A percentile compares a stretch with the other conserved stretches of the same genome.
phyloP scores from a whole-genome alignment of 441 rosid genomes.

The Codiaeum variegatum region DNA sequence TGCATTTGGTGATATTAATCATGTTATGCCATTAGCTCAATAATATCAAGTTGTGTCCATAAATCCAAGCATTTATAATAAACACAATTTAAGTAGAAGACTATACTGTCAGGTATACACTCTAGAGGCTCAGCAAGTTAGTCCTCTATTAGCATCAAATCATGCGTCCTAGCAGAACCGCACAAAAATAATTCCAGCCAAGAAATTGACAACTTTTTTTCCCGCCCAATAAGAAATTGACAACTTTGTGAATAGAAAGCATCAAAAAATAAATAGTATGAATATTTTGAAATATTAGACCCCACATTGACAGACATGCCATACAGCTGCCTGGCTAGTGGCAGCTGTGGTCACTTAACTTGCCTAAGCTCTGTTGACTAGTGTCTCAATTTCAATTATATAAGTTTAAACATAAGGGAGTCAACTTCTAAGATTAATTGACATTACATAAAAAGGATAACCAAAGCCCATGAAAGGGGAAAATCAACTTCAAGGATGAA shows the following conservation, averaged over 20 bases:
- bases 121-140: conserved; percentile 2
- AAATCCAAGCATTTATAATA: background rate
- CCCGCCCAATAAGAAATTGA: too few relatives aligned
- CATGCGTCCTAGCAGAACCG: background rate
- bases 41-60: background rate
- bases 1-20: conserved; percentile 4
- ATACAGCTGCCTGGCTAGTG: background rate
- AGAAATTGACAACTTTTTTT: too few relatives aligned
- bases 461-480: background rate
- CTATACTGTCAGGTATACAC: background rate
- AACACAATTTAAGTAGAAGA: background rate
- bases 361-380: background rate
- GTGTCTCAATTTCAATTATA: background rate
- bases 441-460: background rate
- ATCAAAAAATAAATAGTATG: background rate
- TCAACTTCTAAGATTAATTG: conserved; percentile 3
- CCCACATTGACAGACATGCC: background rate
- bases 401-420: conserved; percentile 7
- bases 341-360: background rate
- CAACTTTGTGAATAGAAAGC: background rate
- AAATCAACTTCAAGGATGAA: background rate
- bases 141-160: background rate
- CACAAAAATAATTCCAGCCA: background rate
- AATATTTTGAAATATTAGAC: background rate
- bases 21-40: conserved; percentile 10